phyloP scores from a whole-genome alignment of 1,284 basidiomycete genomes.

The Marasmius tenuissimus region DNA sequence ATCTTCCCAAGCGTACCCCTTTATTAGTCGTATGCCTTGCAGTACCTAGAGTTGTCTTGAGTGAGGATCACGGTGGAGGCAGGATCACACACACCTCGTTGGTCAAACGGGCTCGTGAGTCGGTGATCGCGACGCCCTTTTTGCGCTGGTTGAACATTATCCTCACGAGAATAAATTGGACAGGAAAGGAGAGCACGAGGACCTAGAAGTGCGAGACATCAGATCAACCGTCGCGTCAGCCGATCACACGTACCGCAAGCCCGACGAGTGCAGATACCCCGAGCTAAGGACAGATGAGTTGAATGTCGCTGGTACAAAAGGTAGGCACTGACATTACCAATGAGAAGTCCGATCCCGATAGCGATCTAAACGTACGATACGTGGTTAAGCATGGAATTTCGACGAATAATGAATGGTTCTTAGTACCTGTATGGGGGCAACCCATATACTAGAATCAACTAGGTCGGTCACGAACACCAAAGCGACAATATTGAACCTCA shows the following conservation, averaged over 20 bases:
- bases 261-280: slow-evolving; percentile 75
- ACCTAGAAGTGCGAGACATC: slow-evolving; percentile 31
- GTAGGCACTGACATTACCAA: slow-evolving; percentile 48
- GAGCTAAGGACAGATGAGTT: slow-evolving; percentile 35
- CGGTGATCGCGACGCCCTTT: slow-evolving; percentile 72
- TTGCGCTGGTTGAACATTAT: slow-evolving; percentile 64
- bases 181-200: slow-evolving; percentile 58
- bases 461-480: not conserved
- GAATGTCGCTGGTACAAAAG: not conserved
- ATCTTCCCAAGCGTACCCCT: slow-evolving; percentile 61
- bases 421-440: slow-evolving; percentile 51
- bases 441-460: slow-evolving; percentile 45
- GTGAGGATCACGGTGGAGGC: not conserved
- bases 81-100: slow-evolving; percentile 43
- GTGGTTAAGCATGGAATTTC: not conserved
- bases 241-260: slow-evolving; percentile 47
- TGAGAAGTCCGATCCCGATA: slow-evolving; percentile 65
- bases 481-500: slow-evolving; percentile 25
- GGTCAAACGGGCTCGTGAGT: slow-evolving; percentile 65
- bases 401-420: not conserved
- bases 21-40: slow-evolving; percentile 64
- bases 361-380: slow-evolving; percentile 39
- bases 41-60: slow-evolving; percentile 39
- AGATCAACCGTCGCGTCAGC: slow-evolving; percentile 4
- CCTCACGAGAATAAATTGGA: slow-evolving; percentile 63